phyloP scores from a whole-genome alignment of 441 rosid species.

The Hypseocharis bilobata region DNA sequence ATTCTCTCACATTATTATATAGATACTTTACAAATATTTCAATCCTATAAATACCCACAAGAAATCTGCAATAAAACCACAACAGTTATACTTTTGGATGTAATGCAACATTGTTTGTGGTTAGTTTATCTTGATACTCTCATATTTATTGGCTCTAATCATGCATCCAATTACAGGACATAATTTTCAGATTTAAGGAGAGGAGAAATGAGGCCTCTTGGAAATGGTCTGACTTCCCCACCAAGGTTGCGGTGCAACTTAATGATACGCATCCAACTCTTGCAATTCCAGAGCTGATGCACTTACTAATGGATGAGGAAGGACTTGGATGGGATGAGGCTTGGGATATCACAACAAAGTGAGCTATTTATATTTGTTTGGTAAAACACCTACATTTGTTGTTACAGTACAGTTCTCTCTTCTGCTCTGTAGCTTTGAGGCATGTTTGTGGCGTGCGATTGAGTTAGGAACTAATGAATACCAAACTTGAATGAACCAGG shows the following conservation, averaged over 20 bases:
- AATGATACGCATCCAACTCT: conserved; percentile 98
- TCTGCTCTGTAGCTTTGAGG: conserved; percentile 12
- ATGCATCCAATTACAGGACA: conserved; percentile 55
- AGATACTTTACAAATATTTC: not conserved
- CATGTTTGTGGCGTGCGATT: conserved; percentile 8
- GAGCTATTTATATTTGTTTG: conserved; percentile 11
- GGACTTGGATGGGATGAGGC: conserved; percentile 99
- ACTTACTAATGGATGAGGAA: conserved; percentile 77
- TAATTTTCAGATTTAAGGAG: conserved; percentile 74
- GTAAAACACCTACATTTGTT: not conserved
- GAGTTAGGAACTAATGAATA: conserved; percentile 15
- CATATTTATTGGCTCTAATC: conserved; percentile 14
- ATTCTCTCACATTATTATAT: not conserved
- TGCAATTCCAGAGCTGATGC: conserved; percentile 95
- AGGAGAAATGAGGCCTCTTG: conserved; percentile 47
- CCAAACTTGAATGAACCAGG: conserved; percentile 37
- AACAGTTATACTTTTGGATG: not conserved
- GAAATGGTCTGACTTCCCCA: conserved; percentile 87
- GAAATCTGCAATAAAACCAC: not conserved
- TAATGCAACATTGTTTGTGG: not conserved
- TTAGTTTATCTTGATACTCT: no score
- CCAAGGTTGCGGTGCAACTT: conserved; percentile 84
- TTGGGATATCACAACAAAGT: conserved; percentile 86
- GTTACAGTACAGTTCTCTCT: not conserved
- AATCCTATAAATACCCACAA: not conserved